Base-by-base conservation (phyloP, 2,329 filamentous ascomycete genomes). In the Paraphaeosphaeria sporulosa region DNA sequence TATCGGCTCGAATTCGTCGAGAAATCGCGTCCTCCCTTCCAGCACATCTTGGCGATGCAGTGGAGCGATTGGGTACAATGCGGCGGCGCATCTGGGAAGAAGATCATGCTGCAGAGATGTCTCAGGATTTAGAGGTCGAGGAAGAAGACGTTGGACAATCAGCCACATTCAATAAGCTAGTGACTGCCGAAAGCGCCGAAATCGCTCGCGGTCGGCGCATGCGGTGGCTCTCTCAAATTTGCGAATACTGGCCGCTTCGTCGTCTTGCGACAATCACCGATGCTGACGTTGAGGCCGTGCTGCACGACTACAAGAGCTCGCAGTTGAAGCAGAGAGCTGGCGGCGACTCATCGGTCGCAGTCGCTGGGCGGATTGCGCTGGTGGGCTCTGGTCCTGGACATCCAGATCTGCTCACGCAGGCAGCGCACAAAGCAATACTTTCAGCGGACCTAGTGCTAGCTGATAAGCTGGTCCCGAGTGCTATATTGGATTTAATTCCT, bases 181-280 rank as follows among this genome's bases (percentile, higher is more conserved):
- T 98, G 7, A 87, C 85, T 0, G 89, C 92, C 49, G 87, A 89
- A 47, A 92, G 95, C 71, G 80, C 86, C 0, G 89, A 91, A 61
- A 89, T 89, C 3, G 87, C 88, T 17, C 93, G 93, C 74, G 93
- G 87, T 23, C 85, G 94, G 61, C 86, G 95, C 54, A 94, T 96
- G 83, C 87, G 95, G 59, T 99, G 95, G 95, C 83, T 99, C 1
- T 88, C 91, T 21, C 95, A 99, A 76, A 93, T 99, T 55, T 99
- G 95, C 84, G 95, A 99, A 81, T 99, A 99, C 80, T 99, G 95
- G 95, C 94, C 95, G 1, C 84, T 99, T 27, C 89, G 89, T 64
- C 87, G 91, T 19, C 85, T 99, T 1, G 93, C 93, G 8, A 84
- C 85, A 43, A 90, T 98, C 64, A 90, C 86, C 3, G 92, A 97